phyloP scores from a whole-genome alignment of 768 basidiomycete species.

The Hericium erinaceus region DNA sequence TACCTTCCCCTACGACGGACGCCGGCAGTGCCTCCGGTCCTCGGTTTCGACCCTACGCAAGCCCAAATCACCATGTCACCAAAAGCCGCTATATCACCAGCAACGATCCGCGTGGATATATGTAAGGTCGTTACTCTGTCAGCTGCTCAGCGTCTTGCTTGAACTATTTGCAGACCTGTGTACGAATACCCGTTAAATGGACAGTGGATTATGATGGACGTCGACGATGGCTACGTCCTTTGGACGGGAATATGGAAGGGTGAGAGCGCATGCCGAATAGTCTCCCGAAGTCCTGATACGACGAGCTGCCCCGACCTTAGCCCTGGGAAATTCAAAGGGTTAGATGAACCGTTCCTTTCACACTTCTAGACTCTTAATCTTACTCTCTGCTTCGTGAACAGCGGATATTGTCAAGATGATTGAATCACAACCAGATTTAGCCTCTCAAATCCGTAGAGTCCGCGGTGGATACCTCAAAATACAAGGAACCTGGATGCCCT shows the following conservation, averaged over 20 bases:
- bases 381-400: conserved; percentile 21
- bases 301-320: conserved; percentile 28
- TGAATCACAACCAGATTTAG: conserved; percentile 84
- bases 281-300: background rate
- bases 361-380: background rate
- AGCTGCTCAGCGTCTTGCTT: background rate
- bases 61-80: conserved; percentile 69
- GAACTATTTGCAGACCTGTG: conserved; percentile 45
- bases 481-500: conserved; percentile 92
- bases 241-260: conserved; percentile 97
- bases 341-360: background rate
- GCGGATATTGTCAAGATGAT: conserved; percentile 92
- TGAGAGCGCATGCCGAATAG: conserved; percentile 20
- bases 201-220: conserved; percentile 95
- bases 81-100: conserved; percentile 85
- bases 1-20: conserved; percentile 21
- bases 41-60: conserved; percentile 61
- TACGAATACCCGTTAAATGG: conserved; percentile 86
- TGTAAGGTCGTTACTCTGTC: conserved; percentile 36
- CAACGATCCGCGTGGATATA: conserved; percentile 83
- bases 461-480: conserved; percentile 87
- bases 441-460: conserved; percentile 72
- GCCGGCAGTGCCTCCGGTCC: conserved; percentile 16
- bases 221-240: conserved; percentile 84
- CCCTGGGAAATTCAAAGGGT: conserved; percentile 88